Base-by-base conservation (phyloP, 1,284 basidiomycete species). In the Naganishia liquefaciens region DNA sequence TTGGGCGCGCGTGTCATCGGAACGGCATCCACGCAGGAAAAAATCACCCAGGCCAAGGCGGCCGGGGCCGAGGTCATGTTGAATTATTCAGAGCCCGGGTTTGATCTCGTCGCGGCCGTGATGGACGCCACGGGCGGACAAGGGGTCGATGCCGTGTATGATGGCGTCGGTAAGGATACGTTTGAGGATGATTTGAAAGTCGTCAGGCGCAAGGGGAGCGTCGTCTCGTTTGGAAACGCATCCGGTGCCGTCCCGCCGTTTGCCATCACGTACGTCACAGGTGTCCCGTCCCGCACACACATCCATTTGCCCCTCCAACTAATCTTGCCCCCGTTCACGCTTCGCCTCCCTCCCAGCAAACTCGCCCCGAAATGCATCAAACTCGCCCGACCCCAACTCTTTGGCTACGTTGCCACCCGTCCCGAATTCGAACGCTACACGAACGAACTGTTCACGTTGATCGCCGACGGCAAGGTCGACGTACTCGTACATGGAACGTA, bases 151-250 rank as follows among this genome's bases (percentile, higher is more conserved):
- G 93, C 67, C 30, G 74, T 94, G 42, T 96, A 89, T 74, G 94
- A 99, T 76, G 93, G 94, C 49, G 92, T 99, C 27, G 95, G 95
- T 10, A 93, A 89, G 79, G 89, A 91, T 75, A 94, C 91, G 83
- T 94, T 91, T 77, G 87, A 92, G 69, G 84, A 84, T 70, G 84
- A 94, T 80, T 92, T 95, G 77, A 84, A 87, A 73, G 81, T 93
- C 74, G 82, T 91, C 65, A 84, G 85, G 69, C 82, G 89, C 46
- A 92, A 91, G 73, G 91, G 88, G 6, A 82, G 81, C 3, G 77
- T 98, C 43, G 88, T 94, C n/a, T 88, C 87, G 10, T 87, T 93
- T 61, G 95, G 95, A 0, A 97, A 96, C 75, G 91, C 94, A 0
- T 93, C 90, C 13, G 94, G 93, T 3, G 79, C 88, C 39, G 67